Evolutionary conservation across 2,329 filamentous ascomycete species (phyloP).

Genomic region (Phaeosphaeria sp.): DNA sequence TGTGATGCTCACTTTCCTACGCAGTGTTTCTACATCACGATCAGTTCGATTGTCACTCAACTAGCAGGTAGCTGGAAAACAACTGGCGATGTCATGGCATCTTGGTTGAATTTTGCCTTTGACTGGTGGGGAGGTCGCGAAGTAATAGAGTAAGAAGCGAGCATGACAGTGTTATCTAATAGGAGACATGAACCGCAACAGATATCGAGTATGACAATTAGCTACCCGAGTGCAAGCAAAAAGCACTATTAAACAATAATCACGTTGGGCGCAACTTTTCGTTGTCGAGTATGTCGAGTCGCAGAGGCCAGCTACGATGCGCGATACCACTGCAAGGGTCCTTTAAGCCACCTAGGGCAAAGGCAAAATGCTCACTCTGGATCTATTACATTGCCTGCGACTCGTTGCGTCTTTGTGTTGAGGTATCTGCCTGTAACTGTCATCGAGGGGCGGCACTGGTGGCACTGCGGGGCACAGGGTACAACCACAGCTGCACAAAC

Average conservation of each 20-base stretch:
- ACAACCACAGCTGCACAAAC: neutral
- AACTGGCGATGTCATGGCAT: neutral
- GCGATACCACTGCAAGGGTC: neutral
- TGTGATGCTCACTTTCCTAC: slow-evolving; percentile 4
- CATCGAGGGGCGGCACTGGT: slow-evolving; percentile 16
- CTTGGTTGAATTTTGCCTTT: neutral
- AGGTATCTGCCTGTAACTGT: slow-evolving; percentile 13
- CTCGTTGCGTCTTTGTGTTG: neutral
- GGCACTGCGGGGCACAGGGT: slow-evolving; percentile 27
- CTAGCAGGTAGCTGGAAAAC: neutral
- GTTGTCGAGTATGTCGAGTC: neutral
- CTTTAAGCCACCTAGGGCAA: neutral
- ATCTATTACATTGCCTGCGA: neutral
- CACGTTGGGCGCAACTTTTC: neutral
- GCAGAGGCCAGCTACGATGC: neutral
- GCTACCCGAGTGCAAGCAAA: neutral
- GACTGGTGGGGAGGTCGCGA: neutral
- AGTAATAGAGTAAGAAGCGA: neutral
- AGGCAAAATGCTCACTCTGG: neutral
- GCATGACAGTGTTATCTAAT: neutral
- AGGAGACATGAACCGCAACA: neutral
- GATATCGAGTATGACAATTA: neutral
- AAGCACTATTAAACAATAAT: neutral
- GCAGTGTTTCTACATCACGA: neutral
- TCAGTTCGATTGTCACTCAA: neutral